A percentile compares a stretch with the other conserved stretches of the same genome.
phyloP scores from a whole-genome alignment of 805 yeast species.

The Candida wancherniae region DNA sequence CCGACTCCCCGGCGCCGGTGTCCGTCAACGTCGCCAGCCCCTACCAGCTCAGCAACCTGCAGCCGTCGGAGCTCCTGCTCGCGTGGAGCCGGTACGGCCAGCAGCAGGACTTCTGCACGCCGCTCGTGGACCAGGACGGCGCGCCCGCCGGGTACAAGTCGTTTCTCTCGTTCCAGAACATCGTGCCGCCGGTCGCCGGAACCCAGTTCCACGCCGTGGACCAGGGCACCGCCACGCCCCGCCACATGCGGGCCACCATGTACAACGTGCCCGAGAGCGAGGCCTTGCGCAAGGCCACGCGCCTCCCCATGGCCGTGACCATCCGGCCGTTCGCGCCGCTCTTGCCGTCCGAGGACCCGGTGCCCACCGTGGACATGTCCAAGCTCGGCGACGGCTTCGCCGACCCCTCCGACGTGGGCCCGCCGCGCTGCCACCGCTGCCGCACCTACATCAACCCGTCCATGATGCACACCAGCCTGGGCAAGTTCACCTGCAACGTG shows the following conservation, averaged over 20 bases:
- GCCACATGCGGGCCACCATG: constrained; percentile 72
- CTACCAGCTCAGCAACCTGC: constrained; percentile 5
- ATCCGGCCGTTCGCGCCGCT: constrained; percentile 79
- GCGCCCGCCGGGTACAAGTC: constrained; percentile 22
- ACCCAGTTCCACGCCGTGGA: constrained; percentile 66
- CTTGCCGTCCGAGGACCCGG: constrained; percentile 44
- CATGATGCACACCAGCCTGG: constrained; percentile 60
- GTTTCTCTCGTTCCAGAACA: constrained; percentile 71
- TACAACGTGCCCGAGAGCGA: constrained; percentile 78
- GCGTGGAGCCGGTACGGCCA: constrained; percentile 8
- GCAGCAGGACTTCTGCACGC: constrained; percentile 14
- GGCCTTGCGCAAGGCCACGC: constrained; percentile 59
- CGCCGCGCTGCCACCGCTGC: constrained; percentile 89
- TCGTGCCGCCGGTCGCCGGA: constrained; percentile 80
- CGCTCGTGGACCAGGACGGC: constrained; percentile 9
- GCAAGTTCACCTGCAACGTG: constrained; percentile 74
- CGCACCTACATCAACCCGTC: constrained; percentile 85
- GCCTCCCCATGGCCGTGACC: constrained; percentile 76
- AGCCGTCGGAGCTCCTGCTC: constrained; percentile 11
- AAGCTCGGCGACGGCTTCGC: constrained; percentile 26
- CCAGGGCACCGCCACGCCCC: constrained; percentile 82
- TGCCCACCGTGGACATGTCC: constrained; percentile 66
- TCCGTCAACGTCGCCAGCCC: constrained; percentile 10
- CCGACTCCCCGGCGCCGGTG: neutral
- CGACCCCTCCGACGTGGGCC: constrained; percentile 45